Conservation (phyloP, 208 protist genomes). For the Herpetomonas samuelpessoai region DNA sequence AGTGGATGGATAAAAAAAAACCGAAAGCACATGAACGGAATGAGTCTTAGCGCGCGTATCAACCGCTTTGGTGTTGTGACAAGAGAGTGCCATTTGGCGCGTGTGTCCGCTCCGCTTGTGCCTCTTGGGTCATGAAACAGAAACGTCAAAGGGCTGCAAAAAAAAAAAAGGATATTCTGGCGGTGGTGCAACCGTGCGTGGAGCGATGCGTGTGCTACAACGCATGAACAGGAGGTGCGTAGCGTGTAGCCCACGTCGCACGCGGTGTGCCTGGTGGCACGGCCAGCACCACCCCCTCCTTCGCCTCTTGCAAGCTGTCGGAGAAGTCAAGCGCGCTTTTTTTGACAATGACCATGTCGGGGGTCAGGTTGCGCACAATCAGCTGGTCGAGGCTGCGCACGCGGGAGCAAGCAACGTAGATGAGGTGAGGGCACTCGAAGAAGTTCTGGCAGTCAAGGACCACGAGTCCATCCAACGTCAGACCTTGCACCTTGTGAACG, state of each 20-base stretch:
- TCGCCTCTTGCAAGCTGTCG: slow-evolving; percentile 25
- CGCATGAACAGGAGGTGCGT: not conserved
- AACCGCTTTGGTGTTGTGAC: too few relatives aligned
- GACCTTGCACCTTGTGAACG: slow-evolving; percentile 91
- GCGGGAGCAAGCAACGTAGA: slow-evolving; percentile 89
- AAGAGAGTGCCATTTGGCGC: too few relatives aligned
- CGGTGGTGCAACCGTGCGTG: not conserved
- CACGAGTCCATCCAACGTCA: slow-evolving; percentile 80
- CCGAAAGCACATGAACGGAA: too few relatives aligned
- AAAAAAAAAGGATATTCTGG: slow-evolving; percentile 3
- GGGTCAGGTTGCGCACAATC: slow-evolving; percentile 66
- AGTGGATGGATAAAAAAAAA: too few relatives aligned
- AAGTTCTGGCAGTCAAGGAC: slow-evolving; percentile 86
- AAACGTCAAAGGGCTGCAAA: slow-evolving; percentile 11
- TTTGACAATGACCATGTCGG: slow-evolving; percentile 79
- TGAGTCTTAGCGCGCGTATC: too few relatives aligned
- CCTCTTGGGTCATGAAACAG: slow-evolving; percentile 8
- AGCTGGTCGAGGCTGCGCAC: slow-evolving; percentile 82
- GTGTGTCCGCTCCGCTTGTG: too few relatives aligned
- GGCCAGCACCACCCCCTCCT: slow-evolving; percentile 12
- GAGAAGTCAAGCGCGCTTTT: slow-evolving; percentile 72
- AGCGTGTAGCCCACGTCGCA: slow-evolving; percentile 21
- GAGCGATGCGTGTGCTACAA: not conserved
- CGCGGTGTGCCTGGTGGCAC: slow-evolving; percentile 11
- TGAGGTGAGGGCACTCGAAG: slow-evolving; percentile 86